These are phyloP conservation scores for Naganishia liquefaciens DNA, from an alignment of 1,284 basidiomycete species.

Conservation along the genomic window DNA sequence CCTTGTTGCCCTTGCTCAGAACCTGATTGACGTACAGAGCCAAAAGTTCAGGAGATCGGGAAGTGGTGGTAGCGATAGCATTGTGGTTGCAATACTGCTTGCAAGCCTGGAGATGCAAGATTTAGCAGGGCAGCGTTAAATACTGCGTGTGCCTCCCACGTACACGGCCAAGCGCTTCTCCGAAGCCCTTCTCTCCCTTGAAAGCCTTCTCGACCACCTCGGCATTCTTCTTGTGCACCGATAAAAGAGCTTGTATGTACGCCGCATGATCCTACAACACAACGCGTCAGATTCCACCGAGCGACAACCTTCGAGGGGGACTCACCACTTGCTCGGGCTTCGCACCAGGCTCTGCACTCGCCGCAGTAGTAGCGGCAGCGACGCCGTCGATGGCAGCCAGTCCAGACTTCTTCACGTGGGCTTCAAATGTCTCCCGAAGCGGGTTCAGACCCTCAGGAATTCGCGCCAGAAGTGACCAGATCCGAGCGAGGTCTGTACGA, in stretches of 20 bases:
- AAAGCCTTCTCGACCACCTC: conserved; percentile 89
- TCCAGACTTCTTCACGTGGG: conserved; percentile 89
- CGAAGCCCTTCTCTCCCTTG: conserved; percentile 91
- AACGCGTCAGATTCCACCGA: neutral
- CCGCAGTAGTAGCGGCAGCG: conserved; percentile 7
- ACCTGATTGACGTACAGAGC: conserved; percentile 92
- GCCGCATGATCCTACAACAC: conserved; percentile 68
- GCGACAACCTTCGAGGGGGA: neutral
- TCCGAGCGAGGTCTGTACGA: conserved; percentile 74
- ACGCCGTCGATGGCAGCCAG: conserved; percentile 80
- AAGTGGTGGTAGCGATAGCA: conserved; percentile 79
- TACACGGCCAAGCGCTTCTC: conserved; percentile 76
- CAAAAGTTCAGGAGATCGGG: conserved; percentile 91
- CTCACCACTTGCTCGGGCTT: conserved; percentile 18
- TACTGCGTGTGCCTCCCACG: conserved; percentile 4
- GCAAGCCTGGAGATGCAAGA: conserved; percentile 68
- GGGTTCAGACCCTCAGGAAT: conserved; percentile 91
- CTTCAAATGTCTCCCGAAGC: conserved; percentile 87
- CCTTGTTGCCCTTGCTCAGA: conserved; percentile 92
- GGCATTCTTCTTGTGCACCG: conserved; percentile 88
- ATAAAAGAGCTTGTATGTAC: conserved; percentile 88
- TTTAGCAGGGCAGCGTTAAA: neutral
- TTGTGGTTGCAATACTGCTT: conserved; percentile 96
- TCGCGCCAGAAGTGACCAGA: conserved; percentile 89
- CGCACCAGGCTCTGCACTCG: conserved; percentile 59